phyloP scores from a whole-genome alignment of 257 asterid species.

The Rehmannia glutinosa region DNA sequence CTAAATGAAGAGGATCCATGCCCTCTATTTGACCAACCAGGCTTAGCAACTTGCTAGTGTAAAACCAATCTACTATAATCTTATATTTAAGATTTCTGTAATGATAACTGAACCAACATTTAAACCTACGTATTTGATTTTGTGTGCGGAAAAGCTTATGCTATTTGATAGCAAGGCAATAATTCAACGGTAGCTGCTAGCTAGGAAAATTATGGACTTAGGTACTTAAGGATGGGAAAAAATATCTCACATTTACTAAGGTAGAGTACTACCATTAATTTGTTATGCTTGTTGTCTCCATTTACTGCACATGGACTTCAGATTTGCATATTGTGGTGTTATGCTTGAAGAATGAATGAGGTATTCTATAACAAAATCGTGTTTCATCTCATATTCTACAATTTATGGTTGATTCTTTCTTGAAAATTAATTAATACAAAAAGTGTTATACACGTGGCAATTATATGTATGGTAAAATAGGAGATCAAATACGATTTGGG shows the following conservation, averaged over 20 bases:
- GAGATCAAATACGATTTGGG: no score
- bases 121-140: not conserved
- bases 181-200: not conserved
- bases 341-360: no score
- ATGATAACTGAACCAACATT: constrained; percentile 1
- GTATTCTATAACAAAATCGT: no score
- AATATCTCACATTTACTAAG: constrained; percentile 8
- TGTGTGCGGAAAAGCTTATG: not conserved
- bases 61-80: not conserved
- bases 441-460: no score
- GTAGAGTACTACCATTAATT: not conserved
- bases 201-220: not conserved
- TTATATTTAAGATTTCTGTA: not conserved
- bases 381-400: no score
- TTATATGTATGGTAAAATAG: no score
- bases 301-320: constrained; percentile 8
- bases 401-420: no score
- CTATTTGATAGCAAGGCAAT: not conserved
- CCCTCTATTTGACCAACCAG: constrained; percentile 37
- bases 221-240: constrained; percentile 19
- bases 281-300: not conserved
- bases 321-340: no score
- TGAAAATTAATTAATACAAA: no score
- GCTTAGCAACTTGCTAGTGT: constrained; percentile 14
- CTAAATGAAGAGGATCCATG: no score